These are phyloP conservation scores for Hibiscus tridactylites DNA, from an alignment of 345 rosid genomes.

Conservation along the genomic window DNA sequence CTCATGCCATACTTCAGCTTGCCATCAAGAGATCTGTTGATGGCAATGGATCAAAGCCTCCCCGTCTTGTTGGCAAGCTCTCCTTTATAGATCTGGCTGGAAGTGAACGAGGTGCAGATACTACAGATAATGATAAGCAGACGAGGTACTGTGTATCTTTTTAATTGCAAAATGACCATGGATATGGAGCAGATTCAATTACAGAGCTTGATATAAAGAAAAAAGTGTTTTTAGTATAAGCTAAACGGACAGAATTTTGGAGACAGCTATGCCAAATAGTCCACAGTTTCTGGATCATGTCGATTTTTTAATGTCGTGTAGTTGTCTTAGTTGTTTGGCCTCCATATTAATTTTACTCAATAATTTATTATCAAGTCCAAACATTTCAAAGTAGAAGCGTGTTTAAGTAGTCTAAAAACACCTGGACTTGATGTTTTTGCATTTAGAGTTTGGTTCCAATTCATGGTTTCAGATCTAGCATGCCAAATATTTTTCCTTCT, in stretches of 20 bases:
- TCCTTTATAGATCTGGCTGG: slow-evolving; percentile 99
- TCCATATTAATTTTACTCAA: not conserved
- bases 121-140: slow-evolving; percentile 97
- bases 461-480: not conserved
- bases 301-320: not conserved
- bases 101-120: slow-evolving; percentile 99
- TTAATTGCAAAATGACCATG: not conserved
- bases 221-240: not conserved
- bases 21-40: slow-evolving; percentile 79
- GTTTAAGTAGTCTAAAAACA: not conserved
- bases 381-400: not conserved
- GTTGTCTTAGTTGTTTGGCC: not conserved
- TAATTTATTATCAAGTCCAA: not conserved
- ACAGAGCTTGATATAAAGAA: not conserved
- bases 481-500: not conserved
- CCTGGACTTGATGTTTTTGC: not conserved
- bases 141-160: slow-evolving; percentile 48
- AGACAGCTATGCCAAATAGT: not conserved
- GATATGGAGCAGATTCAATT: not conserved
- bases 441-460: not conserved
- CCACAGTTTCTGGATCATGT: not conserved
- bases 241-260: not conserved
- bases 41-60: slow-evolving; percentile 80
- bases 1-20: slow-evolving; percentile 98
- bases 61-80: slow-evolving; percentile 85